Evolutionary conservation across 805 yeast genomes (phyloP).

Genomic region (Metschnikowia koreensis): DNA sequence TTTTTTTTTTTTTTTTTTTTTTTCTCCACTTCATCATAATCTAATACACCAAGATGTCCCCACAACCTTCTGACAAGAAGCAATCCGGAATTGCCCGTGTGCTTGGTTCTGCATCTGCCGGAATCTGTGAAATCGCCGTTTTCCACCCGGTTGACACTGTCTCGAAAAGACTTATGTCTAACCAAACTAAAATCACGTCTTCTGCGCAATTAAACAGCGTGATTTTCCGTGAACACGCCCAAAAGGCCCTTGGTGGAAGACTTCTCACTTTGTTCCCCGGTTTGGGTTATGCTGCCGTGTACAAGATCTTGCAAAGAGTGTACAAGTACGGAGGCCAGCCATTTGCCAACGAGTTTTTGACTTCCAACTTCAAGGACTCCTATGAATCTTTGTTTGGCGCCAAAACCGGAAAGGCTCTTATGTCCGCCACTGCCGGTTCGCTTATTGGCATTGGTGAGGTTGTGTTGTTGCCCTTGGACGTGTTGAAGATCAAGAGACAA

Average conservation of each 20-base stretch:
- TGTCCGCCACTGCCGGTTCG: constrained; percentile 97
- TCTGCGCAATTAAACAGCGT: constrained; percentile 74
- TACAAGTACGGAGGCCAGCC: constrained; percentile 99
- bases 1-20: background rate
- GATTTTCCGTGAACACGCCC: constrained; percentile 79
- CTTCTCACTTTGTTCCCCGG: constrained; percentile 91
- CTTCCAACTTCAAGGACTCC: constrained; percentile 63
- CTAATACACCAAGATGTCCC: constrained; percentile 14
- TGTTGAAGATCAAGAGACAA: constrained; percentile 96
- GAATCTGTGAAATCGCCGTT: constrained; percentile 92
- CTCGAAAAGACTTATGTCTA: constrained; percentile 91
- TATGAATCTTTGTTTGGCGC: constrained; percentile 82
- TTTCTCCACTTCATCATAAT: background rate
- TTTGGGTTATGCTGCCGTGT: constrained; percentile 95
- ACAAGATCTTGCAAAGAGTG: constrained; percentile 94
- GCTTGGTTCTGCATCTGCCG: constrained; percentile 97
- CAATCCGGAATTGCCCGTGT: constrained; percentile 89
- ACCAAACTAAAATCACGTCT: constrained; percentile 65
- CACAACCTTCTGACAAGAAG: constrained; percentile 59
- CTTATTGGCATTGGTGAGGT: constrained; percentile 97
- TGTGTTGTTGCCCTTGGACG: constrained; percentile 91
- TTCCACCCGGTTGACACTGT: constrained; percentile 99
- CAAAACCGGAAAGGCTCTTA: constrained; percentile 94
- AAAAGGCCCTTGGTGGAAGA: constrained; percentile 67
- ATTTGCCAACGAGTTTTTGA: constrained; percentile 89